phyloP scores from a whole-genome alignment of 2,329 filamentous ascomycete species.

The Leptographium flavum region DNA sequence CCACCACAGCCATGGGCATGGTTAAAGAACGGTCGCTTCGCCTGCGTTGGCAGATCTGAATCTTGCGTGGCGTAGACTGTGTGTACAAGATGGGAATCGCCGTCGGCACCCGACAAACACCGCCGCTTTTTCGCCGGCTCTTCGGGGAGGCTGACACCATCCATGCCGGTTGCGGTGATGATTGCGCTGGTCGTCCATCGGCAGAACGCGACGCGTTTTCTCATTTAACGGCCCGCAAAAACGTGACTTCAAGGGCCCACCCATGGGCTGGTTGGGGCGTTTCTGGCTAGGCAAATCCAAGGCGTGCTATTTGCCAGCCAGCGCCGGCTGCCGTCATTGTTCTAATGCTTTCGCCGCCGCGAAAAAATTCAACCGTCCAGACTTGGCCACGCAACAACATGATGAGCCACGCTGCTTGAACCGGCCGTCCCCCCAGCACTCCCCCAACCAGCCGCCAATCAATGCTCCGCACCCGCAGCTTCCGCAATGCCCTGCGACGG shows the following conservation, averaged over 20 bases:
- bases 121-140: conserved; percentile 22
- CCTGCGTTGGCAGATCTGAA: conserved; percentile 23
- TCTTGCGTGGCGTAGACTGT: no score
- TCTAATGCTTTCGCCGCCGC: not conserved
- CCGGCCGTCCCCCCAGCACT: not conserved
- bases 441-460: not conserved
- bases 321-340: not conserved
- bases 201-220: conserved; percentile 14
- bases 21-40: conserved; percentile 30
- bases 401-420: not conserved
- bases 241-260: not conserved
- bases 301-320: not conserved
- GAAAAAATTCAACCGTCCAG: not conserved
- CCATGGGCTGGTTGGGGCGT: not conserved
- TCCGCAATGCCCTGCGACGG: conserved; percentile 24
- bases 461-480: conserved; percentile 25
- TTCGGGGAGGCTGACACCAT: conserved; percentile 19
- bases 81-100: not conserved
- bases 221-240: not conserved
- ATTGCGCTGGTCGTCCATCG: not conserved
- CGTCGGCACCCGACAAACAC: conserved; percentile 7
- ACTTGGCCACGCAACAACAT: not conserved
- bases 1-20: conserved; percentile 14
- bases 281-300: not conserved
- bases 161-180: conserved; percentile 19